Percentiles rank a stretch among this genome's conserved stretches.
These are phyloP conservation scores for Naganishia onofrii DNA, from an alignment of 768 basidiomycete genomes.

Conservation along the genomic window DNA sequence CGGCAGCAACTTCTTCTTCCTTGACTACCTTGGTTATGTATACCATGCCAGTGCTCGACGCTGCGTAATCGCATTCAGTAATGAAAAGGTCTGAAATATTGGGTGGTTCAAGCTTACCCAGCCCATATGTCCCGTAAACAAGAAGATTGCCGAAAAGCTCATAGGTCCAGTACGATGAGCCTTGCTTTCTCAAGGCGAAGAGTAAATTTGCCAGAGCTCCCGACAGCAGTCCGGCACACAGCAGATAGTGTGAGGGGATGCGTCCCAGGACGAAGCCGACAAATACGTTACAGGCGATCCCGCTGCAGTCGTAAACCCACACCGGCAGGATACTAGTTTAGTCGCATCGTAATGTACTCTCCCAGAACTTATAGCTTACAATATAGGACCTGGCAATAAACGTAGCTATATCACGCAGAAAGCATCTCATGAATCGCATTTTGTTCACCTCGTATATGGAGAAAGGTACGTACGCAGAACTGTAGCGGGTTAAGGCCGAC, in stretches of 20 bases:
- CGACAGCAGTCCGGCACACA: not conserved
- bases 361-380: not conserved
- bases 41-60: not conserved
- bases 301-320: not conserved
- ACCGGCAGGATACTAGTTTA: not conserved
- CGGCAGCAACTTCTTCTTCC: not conserved
- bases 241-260: not conserved
- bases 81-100: too few relatives aligned
- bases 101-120: not conserved
- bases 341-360: not conserved
- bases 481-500: not conserved
- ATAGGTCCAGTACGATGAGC: not conserved
- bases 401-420: not conserved
- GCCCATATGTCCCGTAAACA: not conserved
- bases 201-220: not conserved
- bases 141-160: not conserved
- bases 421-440: not conserved
- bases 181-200: not conserved
- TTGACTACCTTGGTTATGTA: not conserved
- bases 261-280: not conserved
- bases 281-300: not conserved
- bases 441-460: too few relatives aligned
- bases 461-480: not conserved
- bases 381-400: conserved; percentile 9
- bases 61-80: too few relatives aligned